Evolutionary conservation across 2,329 filamentous ascomycete species (phyloP).

Genomic region (Coniosporium tulheliwenetii): DNA sequence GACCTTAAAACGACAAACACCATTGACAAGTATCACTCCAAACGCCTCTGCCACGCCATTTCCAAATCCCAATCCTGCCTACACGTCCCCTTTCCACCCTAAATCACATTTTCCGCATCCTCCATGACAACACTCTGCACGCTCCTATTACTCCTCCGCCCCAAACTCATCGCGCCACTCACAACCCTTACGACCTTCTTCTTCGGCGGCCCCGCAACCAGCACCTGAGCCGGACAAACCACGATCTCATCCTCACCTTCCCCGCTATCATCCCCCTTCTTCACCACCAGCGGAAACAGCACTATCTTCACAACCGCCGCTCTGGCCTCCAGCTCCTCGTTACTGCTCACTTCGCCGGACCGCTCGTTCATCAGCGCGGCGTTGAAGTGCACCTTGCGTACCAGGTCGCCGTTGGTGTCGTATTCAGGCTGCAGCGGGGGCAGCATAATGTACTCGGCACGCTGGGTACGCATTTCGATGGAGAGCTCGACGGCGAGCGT

Average conservation of each 20-base stretch:
- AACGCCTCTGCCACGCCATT: too few species aligned
- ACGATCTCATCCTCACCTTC: conserved; percentile 88
- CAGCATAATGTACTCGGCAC: conserved; percentile 97
- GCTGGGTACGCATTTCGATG: conserved; percentile 93
- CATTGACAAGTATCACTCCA: too few species aligned
- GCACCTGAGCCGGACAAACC: conserved; percentile 85
- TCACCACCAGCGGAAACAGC: conserved; percentile 89
- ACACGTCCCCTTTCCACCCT: too few species aligned
- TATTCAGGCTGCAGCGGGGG: conserved; percentile 90
- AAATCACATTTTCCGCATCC: too few species aligned
- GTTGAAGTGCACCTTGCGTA: conserved; percentile 81
- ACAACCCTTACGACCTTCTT: conserved; percentile 34
- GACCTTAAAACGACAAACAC: too few species aligned
- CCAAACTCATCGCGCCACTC: conserved; percentile 27
- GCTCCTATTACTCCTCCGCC: too few species aligned
- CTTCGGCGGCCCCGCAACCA: conserved; percentile 43
- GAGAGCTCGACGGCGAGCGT: conserved; percentile 77
- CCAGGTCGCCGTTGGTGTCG: conserved; percentile 79
- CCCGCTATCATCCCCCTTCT: conserved; percentile 81
- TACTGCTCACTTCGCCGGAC: conserved; percentile 47
- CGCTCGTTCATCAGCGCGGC: conserved; percentile 90
- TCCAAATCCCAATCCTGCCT: too few species aligned
- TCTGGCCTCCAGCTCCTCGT: conserved; percentile 65
- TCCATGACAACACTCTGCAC: too few species aligned
- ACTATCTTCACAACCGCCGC: conserved; percentile 76